Evolutionary conservation across 2,329 filamentous ascomycete species (phyloP).

Genomic region (Orbilia brochopaga): DNA sequence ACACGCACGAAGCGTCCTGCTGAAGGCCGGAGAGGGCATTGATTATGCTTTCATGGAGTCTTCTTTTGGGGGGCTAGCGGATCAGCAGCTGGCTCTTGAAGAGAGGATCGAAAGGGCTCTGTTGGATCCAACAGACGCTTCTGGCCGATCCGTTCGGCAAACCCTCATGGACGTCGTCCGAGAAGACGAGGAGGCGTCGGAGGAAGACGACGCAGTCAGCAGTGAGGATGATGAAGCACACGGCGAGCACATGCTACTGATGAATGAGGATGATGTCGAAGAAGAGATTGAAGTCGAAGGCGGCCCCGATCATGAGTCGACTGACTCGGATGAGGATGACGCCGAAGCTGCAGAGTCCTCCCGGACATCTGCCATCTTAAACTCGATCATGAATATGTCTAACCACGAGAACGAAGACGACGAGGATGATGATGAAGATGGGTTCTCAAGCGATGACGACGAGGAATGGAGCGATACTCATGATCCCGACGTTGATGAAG

Average conservation of each 20-base stretch:
- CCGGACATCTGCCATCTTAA: constrained; percentile 23
- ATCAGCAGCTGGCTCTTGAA: constrained; percentile 60
- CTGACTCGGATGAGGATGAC: neutral
- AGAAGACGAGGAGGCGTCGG: constrained; percentile 27
- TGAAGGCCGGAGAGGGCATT: constrained; percentile 65
- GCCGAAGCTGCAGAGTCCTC: constrained; percentile 9
- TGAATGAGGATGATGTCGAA: constrained; percentile 48
- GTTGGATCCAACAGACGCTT: constrained; percentile 54
- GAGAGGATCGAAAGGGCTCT: constrained; percentile 56
- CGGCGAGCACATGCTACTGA: constrained; percentile 53
- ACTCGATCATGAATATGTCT: constrained; percentile 36
- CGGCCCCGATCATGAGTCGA: constrained; percentile 1
- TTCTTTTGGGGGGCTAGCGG: constrained; percentile 65
- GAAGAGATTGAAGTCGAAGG: constrained; percentile 38
- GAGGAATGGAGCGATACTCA: constrained; percentile 48
- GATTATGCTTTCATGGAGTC: constrained; percentile 66
- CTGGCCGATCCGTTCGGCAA: constrained; percentile 44
- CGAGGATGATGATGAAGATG: constrained; percentile 11
- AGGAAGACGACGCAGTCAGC: constrained; percentile 26
- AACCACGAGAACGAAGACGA: constrained; percentile 8
- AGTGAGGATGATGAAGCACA: constrained; percentile 53
- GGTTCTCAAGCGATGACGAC: constrained; percentile 51
- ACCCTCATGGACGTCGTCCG: constrained; percentile 52
- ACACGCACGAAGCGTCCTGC: constrained; percentile 66
- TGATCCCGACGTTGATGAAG: constrained; percentile 54